These are phyloP conservation scores for Cytospora piceae DNA, from an alignment of 2,329 filamentous ascomycete species.

Conservation along the genomic window DNA sequence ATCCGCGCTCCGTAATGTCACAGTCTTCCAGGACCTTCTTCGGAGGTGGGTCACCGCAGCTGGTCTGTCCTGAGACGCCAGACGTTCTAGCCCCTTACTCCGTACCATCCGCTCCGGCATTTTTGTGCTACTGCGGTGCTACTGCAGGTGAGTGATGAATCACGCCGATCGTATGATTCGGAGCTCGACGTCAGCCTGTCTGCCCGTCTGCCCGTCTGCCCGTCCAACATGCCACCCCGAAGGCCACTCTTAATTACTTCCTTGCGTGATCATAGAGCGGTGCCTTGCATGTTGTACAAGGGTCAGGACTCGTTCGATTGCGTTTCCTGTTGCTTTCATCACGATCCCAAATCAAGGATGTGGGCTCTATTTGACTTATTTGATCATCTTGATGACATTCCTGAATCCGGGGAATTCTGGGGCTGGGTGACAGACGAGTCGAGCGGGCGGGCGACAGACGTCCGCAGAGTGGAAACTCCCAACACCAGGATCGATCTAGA, in stretches of 20 bases:
- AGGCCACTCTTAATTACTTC: background rate
- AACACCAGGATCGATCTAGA: background rate
- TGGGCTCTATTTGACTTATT: background rate
- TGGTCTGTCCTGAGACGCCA: background rate
- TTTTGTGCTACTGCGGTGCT: background rate
- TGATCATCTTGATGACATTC: slow-evolving; percentile 3
- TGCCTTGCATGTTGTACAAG: background rate
- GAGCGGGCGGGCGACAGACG: slow-evolving; percentile 1
- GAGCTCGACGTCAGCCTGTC: background rate
- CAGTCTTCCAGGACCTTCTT: background rate
- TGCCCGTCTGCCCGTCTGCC: background rate
- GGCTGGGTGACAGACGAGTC: slow-evolving; percentile 4
- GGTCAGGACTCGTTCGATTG: background rate
- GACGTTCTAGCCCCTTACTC: background rate
- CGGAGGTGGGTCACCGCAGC: background rate
- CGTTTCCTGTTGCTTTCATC: background rate
- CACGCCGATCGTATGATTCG: background rate
- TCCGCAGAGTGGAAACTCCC: background rate
- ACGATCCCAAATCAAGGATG: background rate
- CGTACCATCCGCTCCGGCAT: background rate
- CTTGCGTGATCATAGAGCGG: background rate
- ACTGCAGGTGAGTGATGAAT: background rate
- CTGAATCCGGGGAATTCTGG: slow-evolving; percentile 1
- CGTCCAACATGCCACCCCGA: background rate
- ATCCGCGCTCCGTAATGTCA: background rate